These are phyloP conservation scores for Saccharum officinarum DNA, from an alignment of 176 grass and related monocot species.

Conservation along the genomic window DNA sequence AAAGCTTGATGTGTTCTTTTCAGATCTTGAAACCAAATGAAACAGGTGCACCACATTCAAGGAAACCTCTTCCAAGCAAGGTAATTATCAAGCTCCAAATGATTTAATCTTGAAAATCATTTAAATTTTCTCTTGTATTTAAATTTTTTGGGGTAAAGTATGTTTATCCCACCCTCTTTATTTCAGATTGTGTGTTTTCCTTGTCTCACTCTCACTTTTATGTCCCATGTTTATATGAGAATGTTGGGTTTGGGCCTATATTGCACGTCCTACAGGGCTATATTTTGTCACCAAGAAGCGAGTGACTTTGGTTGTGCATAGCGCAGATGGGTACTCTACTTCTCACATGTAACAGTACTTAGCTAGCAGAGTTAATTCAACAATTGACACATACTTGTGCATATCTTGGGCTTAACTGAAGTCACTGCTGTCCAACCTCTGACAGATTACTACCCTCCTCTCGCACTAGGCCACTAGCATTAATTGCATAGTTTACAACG, in stretches of 20 bases:
- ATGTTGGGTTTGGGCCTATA: background rate
- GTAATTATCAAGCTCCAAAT: slow-evolving; percentile 34
- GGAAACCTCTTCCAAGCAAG: slow-evolving; percentile 66
- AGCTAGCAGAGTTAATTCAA: background rate
- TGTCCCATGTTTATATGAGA: background rate
- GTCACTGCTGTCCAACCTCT: background rate
- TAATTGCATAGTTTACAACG: background rate
- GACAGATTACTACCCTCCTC: background rate
- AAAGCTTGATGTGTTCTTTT: slow-evolving; percentile 76
- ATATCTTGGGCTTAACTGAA: background rate
- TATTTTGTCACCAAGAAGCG: background rate
- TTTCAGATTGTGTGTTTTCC: background rate
- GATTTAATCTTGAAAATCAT: slow-evolving; percentile 1
- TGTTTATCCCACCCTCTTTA: background rate
- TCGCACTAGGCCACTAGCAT: background rate
- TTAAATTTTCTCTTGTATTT: background rate
- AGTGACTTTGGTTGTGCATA: background rate
- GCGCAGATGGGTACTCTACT: background rate
- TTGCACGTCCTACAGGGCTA: background rate
- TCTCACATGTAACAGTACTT: background rate
- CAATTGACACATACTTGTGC: background rate
- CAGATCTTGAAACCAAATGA: slow-evolving; percentile 74
- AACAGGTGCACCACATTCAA: slow-evolving; percentile 44
- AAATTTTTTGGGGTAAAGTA: background rate
- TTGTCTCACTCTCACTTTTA: background rate